Evolutionary conservation across 1,284 basidiomycete genomes (phyloP).

Genomic region (Inonotus obliquus): DNA sequence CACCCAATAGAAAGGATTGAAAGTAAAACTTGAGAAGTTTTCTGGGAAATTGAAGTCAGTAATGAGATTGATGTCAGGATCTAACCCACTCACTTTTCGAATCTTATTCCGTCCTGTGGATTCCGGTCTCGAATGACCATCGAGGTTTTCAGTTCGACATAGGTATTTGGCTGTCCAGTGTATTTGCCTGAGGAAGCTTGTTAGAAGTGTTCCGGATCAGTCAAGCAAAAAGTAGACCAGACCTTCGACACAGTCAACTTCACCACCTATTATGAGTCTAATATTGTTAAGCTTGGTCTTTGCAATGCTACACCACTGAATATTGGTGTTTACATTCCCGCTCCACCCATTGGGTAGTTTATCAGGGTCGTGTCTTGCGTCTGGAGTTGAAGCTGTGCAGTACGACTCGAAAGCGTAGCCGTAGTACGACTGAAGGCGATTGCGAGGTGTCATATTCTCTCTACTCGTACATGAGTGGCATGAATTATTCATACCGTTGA

Average conservation of each 20-base stretch:
- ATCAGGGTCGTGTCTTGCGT: constrained; percentile 28
- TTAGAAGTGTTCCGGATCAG: background rate
- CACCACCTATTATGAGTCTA: constrained; percentile 87
- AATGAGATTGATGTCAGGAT: background rate
- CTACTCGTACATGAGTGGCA: constrained; percentile 33
- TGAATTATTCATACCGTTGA: background rate
- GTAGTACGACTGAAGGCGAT: constrained; percentile 62
- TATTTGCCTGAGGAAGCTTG: constrained; percentile 44
- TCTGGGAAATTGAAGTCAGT: constrained; percentile 34
- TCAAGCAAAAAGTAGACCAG: constrained; percentile 7
- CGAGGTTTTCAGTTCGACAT: constrained; percentile 94
- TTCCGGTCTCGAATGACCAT: constrained; percentile 67
- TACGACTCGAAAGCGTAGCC: constrained; percentile 88
- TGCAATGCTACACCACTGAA: constrained; percentile 94
- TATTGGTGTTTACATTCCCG: constrained; percentile 88
- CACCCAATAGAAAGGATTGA: constrained; percentile 90
- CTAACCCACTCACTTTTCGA: constrained; percentile 68
- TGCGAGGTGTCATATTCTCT: constrained; percentile 54
- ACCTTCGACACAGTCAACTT: constrained; percentile 92
- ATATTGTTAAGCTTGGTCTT: constrained; percentile 82
- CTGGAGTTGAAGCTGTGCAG: constrained; percentile 52
- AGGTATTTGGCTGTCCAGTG: constrained; percentile 53
- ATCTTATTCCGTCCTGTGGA: constrained; percentile 63
- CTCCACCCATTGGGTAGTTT: constrained; percentile 62
- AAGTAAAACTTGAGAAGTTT: constrained; percentile 96